phyloP scores from a whole-genome alignment of 2,329 filamentous ascomycete species.

The Neocatenulostroma microsporum region DNA sequence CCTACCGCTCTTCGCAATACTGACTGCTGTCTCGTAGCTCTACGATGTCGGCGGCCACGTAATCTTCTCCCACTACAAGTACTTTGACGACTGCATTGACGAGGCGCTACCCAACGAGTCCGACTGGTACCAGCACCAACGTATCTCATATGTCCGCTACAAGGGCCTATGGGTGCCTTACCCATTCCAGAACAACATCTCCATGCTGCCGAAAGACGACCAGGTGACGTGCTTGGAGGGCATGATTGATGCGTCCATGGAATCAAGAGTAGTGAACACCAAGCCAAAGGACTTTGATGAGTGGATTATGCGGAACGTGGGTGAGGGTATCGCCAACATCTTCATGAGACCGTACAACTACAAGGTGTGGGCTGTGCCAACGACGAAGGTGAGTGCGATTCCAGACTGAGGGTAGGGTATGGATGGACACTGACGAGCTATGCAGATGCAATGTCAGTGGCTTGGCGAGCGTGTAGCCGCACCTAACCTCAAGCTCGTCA shows the following conservation, averaged over 20 bases:
- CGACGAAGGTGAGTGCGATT: conserved; percentile 66
- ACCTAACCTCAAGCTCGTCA: conserved; percentile 87
- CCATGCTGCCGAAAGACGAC: conserved; percentile 94
- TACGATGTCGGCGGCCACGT: conserved; percentile 98
- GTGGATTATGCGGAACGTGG: conserved; percentile 93
- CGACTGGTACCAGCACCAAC: conserved; percentile 97
- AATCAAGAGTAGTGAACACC: conserved; percentile 73
- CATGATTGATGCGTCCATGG: conserved; percentile 88
- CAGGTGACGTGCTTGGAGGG: conserved; percentile 92
- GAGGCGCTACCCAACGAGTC: conserved; percentile 89
- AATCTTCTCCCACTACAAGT: conserved; percentile 99
- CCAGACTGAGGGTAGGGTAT: conserved; percentile 1
- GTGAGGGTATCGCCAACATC: conserved; percentile 78
- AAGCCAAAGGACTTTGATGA: conserved; percentile 98
- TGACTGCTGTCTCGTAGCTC: too few relatives aligned
- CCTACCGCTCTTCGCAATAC: too few relatives aligned
- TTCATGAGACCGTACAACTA: conserved; percentile 99
- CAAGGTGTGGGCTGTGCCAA: conserved; percentile 99
- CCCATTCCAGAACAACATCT: conserved; percentile 99
- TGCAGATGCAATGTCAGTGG: conserved; percentile 97
- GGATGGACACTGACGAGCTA: conserved; percentile 13
- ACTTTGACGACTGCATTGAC: conserved; percentile 98
- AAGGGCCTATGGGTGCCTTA: conserved; percentile 96
- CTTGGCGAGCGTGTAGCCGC: conserved; percentile 97
- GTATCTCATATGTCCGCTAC: conserved; percentile 98